Conservation (phyloP, 768 basidiomycete genomes). For the Termitomyces sp. region DNA sequence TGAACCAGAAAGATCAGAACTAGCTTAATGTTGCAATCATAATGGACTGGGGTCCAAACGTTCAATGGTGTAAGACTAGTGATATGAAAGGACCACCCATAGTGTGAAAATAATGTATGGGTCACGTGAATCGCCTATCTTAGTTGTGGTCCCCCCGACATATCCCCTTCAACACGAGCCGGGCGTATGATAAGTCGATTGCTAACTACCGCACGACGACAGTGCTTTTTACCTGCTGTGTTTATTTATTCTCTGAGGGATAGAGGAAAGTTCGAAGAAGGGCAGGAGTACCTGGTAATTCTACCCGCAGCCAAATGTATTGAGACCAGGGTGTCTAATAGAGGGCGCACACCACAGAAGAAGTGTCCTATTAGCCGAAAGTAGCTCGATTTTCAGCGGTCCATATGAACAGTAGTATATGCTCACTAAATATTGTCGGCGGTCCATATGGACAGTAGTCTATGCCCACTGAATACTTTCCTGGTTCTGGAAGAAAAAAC, state of each 20-base stretch:
- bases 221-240: constrained; percentile 30
- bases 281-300: constrained; percentile 31
- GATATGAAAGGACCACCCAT: too few relatives aligned
- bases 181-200: constrained; percentile 41
- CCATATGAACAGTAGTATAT: too few relatives aligned
- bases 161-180: constrained; percentile 16
- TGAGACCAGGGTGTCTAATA: neutral
- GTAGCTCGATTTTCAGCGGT: neutral
- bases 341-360: constrained; percentile 51
- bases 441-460: too few relatives aligned
- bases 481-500: constrained; percentile 31
- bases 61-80: too few relatives aligned
- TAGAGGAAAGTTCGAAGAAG: constrained; percentile 13
- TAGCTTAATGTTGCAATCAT: too few relatives aligned
- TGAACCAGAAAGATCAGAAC: too few relatives aligned
- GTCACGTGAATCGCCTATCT: too few relatives aligned
- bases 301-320: constrained; percentile 13
- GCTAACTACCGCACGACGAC: constrained; percentile 58
- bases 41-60: too few relatives aligned
- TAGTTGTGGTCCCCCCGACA: too few relatives aligned
- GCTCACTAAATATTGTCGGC: too few relatives aligned
- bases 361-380: constrained; percentile 38
- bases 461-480: too few relatives aligned
- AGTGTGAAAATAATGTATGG: too few relatives aligned
- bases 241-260: constrained; percentile 32